Conservation (phyloP, 1,284 basidiomycete genomes). For the Malassezia cuniculi region DNA sequence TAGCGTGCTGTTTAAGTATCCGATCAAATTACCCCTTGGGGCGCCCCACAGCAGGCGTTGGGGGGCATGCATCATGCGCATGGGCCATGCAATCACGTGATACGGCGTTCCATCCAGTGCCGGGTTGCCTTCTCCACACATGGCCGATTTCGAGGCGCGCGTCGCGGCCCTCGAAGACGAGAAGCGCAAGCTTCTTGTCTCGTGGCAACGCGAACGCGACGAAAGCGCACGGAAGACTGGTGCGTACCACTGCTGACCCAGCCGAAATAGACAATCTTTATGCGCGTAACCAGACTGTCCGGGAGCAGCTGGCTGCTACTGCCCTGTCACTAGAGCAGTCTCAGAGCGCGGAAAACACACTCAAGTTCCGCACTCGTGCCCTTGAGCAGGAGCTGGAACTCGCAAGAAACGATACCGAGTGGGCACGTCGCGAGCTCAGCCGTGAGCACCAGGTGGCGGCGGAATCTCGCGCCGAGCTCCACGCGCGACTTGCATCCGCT, state of each 20-base stretch:
- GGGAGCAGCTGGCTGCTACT: slow-evolving; percentile 27
- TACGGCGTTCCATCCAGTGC: no score
- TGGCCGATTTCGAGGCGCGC: slow-evolving; percentile 13
- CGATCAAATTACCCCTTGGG: no score
- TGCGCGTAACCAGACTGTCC: slow-evolving; percentile 22
- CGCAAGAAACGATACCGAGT: slow-evolving; percentile 58
- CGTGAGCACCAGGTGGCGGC: slow-evolving; percentile 24
- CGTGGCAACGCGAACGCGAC: slow-evolving; percentile 33
- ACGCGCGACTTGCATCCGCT: slow-evolving; percentile 49
- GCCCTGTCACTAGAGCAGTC: slow-evolving; percentile 27
- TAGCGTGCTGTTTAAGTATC: no score
- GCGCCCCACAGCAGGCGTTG: no score
- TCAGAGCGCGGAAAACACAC: slow-evolving; percentile 26
- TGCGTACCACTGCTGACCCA: slow-evolving; percentile 4
- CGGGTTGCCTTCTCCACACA: no score
- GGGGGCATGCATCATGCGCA: no score
- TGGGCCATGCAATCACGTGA: no score
- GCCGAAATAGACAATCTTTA: slow-evolving; percentile 28
- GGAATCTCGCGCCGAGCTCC: slow-evolving; percentile 54
- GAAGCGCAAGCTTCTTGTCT: slow-evolving; percentile 36
- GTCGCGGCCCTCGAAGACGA: slow-evolving; percentile 27
- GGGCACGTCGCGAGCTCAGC: slow-evolving; percentile 44
- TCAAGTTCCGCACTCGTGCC: slow-evolving; percentile 62
- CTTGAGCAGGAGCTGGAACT: slow-evolving; percentile 64
- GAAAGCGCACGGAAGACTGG: slow-evolving; percentile 25